Conservation (phyloP, 192 early-diverging fungal genomes). For the Coemansia sp. region DNA sequence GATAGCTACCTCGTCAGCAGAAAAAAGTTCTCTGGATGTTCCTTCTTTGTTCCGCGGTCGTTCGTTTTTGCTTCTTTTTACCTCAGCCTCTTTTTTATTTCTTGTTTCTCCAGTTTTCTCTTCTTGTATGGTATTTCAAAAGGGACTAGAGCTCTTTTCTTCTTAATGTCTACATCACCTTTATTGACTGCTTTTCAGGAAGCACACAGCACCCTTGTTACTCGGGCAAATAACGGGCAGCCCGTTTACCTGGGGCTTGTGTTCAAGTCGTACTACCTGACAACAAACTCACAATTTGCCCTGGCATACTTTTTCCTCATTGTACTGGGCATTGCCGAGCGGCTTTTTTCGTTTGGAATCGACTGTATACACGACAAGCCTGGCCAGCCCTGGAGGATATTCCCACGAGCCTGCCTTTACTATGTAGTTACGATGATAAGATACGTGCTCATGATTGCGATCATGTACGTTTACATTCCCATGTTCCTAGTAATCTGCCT, state of each 20-base stretch:
- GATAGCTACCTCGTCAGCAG: too few relatives aligned
- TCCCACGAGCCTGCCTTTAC: conserved; percentile 49
- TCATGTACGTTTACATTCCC: conserved; percentile 39
- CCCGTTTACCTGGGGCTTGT: conserved; percentile 39
- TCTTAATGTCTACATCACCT: conserved; percentile 4
- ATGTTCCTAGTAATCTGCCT: conserved; percentile 38
- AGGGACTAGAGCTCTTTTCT: neutral
- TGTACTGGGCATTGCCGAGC: conserved; percentile 43
- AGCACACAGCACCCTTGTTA: conserved; percentile 25
- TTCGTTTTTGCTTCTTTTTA: conserved; percentile 14
- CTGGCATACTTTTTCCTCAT: conserved; percentile 48
- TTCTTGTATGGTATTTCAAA: neutral
- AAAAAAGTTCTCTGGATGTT: conserved; percentile 7
- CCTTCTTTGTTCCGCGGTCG: conserved; percentile 18
- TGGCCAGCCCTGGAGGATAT: conserved; percentile 52
- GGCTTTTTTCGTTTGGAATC: conserved; percentile 37
- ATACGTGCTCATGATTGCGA: conserved; percentile 51
- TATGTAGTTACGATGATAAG: conserved; percentile 45
- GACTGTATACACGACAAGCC: conserved; percentile 49
- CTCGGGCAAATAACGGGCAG: conserved; percentile 6
- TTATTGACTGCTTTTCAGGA: conserved; percentile 24
- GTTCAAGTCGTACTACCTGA: conserved; percentile 41
- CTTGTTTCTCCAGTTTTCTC: conserved; percentile 8
- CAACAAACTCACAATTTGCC: conserved; percentile 30
- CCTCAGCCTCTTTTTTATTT: neutral